Conservation (phyloP, 257 asterid species). For the Galeopsis tetrahit region DNA sequence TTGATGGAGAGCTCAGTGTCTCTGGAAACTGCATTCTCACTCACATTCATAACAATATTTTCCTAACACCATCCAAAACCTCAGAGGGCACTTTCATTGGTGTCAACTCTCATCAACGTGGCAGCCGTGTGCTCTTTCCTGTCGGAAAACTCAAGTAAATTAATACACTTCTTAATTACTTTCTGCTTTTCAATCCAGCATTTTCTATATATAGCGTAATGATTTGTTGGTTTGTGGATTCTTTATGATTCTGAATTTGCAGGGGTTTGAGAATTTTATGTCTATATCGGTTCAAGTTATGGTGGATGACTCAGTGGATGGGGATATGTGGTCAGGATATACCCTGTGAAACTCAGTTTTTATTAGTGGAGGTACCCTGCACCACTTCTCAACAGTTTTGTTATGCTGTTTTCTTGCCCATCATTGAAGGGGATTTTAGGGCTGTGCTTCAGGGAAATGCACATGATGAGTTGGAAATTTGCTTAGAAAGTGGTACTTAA, state of each 20-base stretch:
- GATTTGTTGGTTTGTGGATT: background rate
- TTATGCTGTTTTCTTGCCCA: constrained; percentile 72
- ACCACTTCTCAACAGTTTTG: constrained; percentile 39
- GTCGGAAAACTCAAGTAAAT: constrained; percentile 73
- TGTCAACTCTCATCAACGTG: constrained; percentile 52
- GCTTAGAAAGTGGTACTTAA: constrained; percentile 90
- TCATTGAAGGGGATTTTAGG: constrained; percentile 83
- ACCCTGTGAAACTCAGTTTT: constrained; percentile 82
- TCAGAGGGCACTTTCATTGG: constrained; percentile 65
- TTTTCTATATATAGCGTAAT: background rate
- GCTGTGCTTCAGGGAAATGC: constrained; percentile 93
- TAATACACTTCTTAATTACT: too few relatives aligned
- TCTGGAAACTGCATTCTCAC: constrained; percentile 55
- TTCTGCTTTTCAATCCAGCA: background rate
- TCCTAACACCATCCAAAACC: constrained; percentile 50
- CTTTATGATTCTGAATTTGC: constrained; percentile 22
- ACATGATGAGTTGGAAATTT: constrained; percentile 69
- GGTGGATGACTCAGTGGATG: constrained; percentile 95
- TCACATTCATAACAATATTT: constrained; percentile 50
- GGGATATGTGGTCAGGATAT: constrained; percentile 68
- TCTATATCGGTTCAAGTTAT: constrained; percentile 70
- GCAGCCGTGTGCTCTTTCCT: constrained; percentile 64
- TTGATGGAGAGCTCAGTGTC: constrained; percentile 54
- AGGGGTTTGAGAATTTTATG: constrained; percentile 76
- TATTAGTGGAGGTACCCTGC: constrained; percentile 62